These are phyloP conservation scores for Penicillium goetzii DNA, from an alignment of 495 filamentous ascomycete genomes.

Conservation along the genomic window DNA sequence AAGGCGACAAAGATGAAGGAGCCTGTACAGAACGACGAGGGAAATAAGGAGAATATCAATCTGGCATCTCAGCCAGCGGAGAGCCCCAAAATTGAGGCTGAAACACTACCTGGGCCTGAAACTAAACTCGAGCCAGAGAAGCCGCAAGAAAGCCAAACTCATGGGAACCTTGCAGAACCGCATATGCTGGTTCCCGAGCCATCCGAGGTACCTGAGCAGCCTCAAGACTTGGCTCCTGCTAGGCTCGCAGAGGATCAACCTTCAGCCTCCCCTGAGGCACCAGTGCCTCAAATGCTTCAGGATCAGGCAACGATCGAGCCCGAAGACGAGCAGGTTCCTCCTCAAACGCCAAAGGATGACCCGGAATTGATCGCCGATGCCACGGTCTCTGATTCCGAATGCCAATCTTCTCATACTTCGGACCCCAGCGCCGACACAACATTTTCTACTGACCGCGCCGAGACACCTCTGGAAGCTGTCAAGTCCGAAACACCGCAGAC, in stretches of 20 bases:
- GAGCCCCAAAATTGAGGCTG: constrained; percentile 1
- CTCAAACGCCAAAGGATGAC: constrained; percentile 16
- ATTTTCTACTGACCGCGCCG: constrained; percentile 16
- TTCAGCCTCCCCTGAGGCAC: background rate
- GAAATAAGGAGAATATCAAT: constrained; percentile 42
- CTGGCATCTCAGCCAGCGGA: constrained; percentile 11
- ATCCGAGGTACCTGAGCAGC: background rate
- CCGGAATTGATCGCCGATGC: constrained; percentile 31
- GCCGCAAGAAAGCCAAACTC: constrained; percentile 5
- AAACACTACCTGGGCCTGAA: constrained; percentile 4
- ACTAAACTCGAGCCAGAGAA: constrained; percentile 12
- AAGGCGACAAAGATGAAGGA: constrained; percentile 11
- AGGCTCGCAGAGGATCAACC: background rate
- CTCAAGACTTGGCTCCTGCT: background rate
- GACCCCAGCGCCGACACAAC: constrained; percentile 21
- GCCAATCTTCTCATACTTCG: constrained; percentile 25
- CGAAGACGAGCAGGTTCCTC: background rate
- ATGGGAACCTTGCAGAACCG: background rate
- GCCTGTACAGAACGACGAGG: constrained; percentile 14
- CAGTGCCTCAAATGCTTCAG: background rate
- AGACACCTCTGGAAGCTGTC: constrained; percentile 17
- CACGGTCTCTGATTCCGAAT: constrained; percentile 23
- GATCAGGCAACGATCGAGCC: background rate
- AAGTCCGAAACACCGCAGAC: constrained; percentile 29
- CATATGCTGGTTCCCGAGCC: constrained; percentile 10